Evolutionary conservation across 306 rosid species (phyloP).

Genomic region (Cucurbita argyrosperma): DNA sequence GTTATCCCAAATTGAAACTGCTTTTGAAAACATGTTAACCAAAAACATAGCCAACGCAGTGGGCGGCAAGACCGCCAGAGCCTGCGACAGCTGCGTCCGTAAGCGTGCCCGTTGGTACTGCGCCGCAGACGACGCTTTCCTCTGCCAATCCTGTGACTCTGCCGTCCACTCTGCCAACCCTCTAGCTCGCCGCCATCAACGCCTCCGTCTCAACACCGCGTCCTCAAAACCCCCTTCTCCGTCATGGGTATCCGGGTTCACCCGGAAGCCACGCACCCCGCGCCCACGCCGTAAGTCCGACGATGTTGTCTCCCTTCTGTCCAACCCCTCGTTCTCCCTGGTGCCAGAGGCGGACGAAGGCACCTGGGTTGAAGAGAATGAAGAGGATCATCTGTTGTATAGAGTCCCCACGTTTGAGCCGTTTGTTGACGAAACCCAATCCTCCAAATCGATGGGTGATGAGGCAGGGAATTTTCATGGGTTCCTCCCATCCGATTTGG

Average conservation of each 20-base stretch:
- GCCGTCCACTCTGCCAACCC: slow-evolving; percentile 78
- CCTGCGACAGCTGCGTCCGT: slow-evolving; percentile 71
- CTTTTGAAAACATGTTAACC: slow-evolving; percentile 14
- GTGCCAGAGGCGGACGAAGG: slow-evolving; percentile 57
- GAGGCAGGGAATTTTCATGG: slow-evolving; percentile 19
- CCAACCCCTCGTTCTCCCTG: slow-evolving; percentile 22
- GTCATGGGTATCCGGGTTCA: slow-evolving; percentile 54
- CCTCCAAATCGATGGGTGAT: not conserved
- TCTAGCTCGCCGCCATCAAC: slow-evolving; percentile 52
- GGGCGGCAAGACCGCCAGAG: slow-evolving; percentile 69
- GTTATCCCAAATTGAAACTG: not conserved
- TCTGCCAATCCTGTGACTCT: slow-evolving; percentile 70
- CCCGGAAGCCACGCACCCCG: slow-evolving; percentile 60
- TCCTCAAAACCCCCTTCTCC: slow-evolving; percentile 13
- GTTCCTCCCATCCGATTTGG: slow-evolving; percentile 48
- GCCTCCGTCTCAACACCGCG: slow-evolving; percentile 51
- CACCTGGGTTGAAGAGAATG: slow-evolving; percentile 37
- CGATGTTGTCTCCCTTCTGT: not conserved
- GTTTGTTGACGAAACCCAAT: not conserved
- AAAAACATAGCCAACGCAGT: slow-evolving; percentile 39
- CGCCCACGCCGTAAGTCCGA: slow-evolving; percentile 12
- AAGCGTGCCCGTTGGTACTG: slow-evolving; percentile 92
- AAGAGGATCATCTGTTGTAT: slow-evolving; percentile 40
- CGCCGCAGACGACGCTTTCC: slow-evolving; percentile 92
- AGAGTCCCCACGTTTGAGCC: slow-evolving; percentile 47